A percentile compares a stretch with the other conserved stretches of the same genome.
phyloP scores from a whole-genome alignment of 2,329 filamentous ascomycete genomes.

The Plectosphaerella cucumerina region DNA sequence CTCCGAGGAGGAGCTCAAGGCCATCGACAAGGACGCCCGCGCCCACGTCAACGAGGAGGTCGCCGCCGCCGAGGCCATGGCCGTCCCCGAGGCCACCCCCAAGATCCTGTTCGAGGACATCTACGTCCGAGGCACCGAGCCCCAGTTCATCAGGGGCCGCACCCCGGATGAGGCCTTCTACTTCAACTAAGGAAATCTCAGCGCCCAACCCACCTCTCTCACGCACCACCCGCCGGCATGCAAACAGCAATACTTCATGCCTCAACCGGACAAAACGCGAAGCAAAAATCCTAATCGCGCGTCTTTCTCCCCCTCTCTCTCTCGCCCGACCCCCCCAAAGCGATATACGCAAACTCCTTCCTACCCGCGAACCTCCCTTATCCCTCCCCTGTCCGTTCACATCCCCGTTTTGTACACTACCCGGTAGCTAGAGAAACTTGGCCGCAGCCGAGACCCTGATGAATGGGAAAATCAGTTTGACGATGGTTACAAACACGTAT shows the following conservation, averaged over 20 bases:
- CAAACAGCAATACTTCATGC: not conserved
- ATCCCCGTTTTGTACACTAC: conserved; percentile 13
- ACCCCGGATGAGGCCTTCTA: conserved; percentile 93
- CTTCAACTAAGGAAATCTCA: conserved; percentile 54
- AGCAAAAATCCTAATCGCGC: not conserved
- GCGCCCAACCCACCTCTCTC: not conserved
- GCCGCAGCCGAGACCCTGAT: not conserved
- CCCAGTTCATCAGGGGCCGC: conserved; percentile 80
- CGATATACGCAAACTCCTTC: too few species aligned
- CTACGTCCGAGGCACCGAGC: conserved; percentile 85
- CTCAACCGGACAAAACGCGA: not conserved
- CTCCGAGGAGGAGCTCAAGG: conserved; percentile 93
- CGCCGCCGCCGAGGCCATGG: conserved; percentile 84
- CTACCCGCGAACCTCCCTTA: not conserved
- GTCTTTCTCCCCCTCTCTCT: not conserved
- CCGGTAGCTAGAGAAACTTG: conserved; percentile 13
- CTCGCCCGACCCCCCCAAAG: conserved; percentile 1
- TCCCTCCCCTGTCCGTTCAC: conserved; percentile 3
- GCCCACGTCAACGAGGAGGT: conserved; percentile 85
- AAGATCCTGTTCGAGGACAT: conserved; percentile 95
- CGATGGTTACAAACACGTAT: not conserved
- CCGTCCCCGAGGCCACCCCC: conserved; percentile 68
- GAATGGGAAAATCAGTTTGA: not conserved
- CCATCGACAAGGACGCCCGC: conserved; percentile 90
- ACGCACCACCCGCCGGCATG: not conserved